Evolutionary conservation across 2,329 filamentous ascomycete species (phyloP), one percentile per base, ranked within the genome.

Genomic region (Sclerotinia trifoliorum): DNA sequence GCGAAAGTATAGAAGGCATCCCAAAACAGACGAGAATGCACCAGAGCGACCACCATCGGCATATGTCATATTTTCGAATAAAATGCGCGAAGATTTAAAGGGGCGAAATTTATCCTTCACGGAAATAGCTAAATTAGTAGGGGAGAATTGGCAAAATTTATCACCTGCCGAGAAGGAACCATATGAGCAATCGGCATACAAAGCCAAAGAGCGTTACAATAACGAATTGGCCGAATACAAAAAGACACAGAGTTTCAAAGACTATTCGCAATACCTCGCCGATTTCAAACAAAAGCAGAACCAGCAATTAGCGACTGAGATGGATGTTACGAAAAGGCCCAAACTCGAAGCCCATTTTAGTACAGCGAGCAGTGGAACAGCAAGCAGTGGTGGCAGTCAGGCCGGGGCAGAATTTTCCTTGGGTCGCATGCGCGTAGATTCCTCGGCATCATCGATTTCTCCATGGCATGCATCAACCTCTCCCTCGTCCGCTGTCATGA

Each of bases 31-130:
- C 73, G 89, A 93, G 69, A 88, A 92, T 80, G 91, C 91, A 0
- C 92, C 92, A 1, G 91, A 94, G 75, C 84, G 91, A 32, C 90
- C 92, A 1, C 90, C 91, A 0, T 94, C 91, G 5, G 92, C 91
- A 62, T 94, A 94, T 79, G 92, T 94, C 17, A 85, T 94, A 21
- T 95, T 95, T 75, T 94, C 92, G 0, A 94, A 94, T 74, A 91
- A 90, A 79, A 90, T 93, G 79, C 86, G 92, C 74, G 92, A 94
- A 74, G 87, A 91, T 29, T 80, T 94, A 32, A 93, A 91, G 76
- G 90, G 88, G 4, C 88, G 90, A 69, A 91, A 90, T 60, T 80
- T 94, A 5, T 90, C 89, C 0, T 95, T 95, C 74, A 93, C 91
- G 1, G 91, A 94, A 75, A 93, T 94, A 71, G 91, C 91, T 15